These are phyloP conservation scores for Globisporangium parvum DNA, from an alignment of 352 stramenopile genomes.

Conservation along the genomic window DNA sequence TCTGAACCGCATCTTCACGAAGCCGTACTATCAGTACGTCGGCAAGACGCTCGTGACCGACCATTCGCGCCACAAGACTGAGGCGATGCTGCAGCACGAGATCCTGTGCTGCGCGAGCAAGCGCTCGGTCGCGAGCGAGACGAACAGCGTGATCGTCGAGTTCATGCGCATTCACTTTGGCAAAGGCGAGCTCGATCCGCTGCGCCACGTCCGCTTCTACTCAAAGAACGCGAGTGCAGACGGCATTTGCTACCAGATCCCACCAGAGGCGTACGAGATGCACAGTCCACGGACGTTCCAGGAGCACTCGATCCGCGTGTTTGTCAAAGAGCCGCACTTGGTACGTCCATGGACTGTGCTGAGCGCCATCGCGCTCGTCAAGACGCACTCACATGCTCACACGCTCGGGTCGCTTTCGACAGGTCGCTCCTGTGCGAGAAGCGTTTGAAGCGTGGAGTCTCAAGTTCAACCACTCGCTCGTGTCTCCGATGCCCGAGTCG, in stretches of 20 bases:
- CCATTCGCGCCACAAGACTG: slow-evolving; percentile 34
- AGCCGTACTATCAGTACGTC: slow-evolving; percentile 74
- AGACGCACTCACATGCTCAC: not conserved
- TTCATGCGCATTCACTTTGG: slow-evolving; percentile 77
- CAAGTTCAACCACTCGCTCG: slow-evolving; percentile 43
- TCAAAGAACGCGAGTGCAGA: slow-evolving; percentile 46
- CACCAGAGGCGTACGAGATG: slow-evolving; percentile 57
- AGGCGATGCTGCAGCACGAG: slow-evolving; percentile 52
- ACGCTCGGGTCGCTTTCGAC: slow-evolving; percentile 1
- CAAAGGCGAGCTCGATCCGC: slow-evolving; percentile 69
- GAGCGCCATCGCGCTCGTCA: too few relatives aligned
- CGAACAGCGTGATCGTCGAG: slow-evolving; percentile 68
- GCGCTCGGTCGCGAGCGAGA: slow-evolving; percentile 27
- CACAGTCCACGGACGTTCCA: slow-evolving; percentile 59
- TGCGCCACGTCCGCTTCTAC: slow-evolving; percentile 76
- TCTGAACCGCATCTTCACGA: slow-evolving; percentile 52
- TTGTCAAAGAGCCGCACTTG: slow-evolving; percentile 53
- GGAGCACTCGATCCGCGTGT: slow-evolving; percentile 64
- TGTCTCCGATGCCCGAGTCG: slow-evolving; percentile 20
- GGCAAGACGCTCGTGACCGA: slow-evolving; percentile 54
- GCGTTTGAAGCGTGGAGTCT: slow-evolving; percentile 47
- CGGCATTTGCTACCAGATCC: slow-evolving; percentile 46
- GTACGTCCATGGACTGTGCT: slow-evolving; percentile 19
- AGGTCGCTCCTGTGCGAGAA: slow-evolving; percentile 41
- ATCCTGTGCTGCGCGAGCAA: slow-evolving; percentile 40